Conservation (phyloP, 768 basidiomycete genomes). For the Boletus bicolor region DNA sequence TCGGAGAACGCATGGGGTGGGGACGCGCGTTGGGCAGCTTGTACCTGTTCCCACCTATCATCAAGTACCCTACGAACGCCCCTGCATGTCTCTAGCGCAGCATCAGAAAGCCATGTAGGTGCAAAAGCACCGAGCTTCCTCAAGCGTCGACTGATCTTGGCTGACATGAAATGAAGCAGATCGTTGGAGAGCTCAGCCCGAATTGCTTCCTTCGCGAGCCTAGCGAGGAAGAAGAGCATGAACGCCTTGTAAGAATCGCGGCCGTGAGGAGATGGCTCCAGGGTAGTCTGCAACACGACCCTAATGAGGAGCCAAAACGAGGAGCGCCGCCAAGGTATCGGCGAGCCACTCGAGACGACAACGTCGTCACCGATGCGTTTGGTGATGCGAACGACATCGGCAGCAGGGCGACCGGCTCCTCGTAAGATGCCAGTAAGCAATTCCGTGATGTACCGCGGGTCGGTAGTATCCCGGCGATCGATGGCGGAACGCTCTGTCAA, state of each 20-base stretch:
- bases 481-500: not conserved
- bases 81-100: constrained; percentile 36
- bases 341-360: constrained; percentile 18
- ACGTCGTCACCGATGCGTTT: constrained; percentile 34
- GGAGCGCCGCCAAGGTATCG: constrained; percentile 35
- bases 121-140: constrained; percentile 25
- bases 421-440: constrained; percentile 44
- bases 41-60: constrained; percentile 34
- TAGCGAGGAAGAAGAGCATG: constrained; percentile 40
- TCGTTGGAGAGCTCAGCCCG: constrained; percentile 19
- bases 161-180: constrained; percentile 27
- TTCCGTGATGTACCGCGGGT: constrained; percentile 46
- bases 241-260: constrained; percentile 43
- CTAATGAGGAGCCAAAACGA: constrained; percentile 37
- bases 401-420: constrained; percentile 25
- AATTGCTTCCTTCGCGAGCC: constrained; percentile 22
- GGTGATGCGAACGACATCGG: constrained; percentile 19
- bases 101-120: constrained; percentile 34
- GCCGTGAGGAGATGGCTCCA: constrained; percentile 13
- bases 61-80: constrained; percentile 38
- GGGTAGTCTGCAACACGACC: constrained; percentile 33
- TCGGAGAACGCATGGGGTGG: not conserved
- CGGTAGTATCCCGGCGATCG: constrained; percentile 14
- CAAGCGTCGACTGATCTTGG: constrained; percentile 27
- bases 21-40: constrained; percentile 21